These are phyloP conservation scores for Solanum aculeatissimum DNA, from an alignment of 305 asterid genomes.

Conservation along the genomic window DNA sequence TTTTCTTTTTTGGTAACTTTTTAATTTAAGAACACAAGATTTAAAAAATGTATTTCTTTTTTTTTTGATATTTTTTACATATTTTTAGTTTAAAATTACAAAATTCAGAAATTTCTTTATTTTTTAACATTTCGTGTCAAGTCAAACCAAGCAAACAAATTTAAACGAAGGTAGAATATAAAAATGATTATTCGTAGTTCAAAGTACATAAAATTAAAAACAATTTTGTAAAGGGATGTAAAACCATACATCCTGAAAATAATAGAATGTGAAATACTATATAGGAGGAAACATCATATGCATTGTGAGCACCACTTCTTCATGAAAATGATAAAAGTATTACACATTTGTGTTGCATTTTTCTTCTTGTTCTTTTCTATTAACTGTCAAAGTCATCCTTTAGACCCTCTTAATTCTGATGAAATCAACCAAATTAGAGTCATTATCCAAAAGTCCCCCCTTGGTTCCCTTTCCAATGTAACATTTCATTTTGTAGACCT, in stretches of 20 bases:
- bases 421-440: slow-evolving; percentile 30
- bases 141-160: neutral
- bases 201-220: no score
- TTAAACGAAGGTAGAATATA: no score
- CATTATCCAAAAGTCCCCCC: slow-evolving; percentile 24
- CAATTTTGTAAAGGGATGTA: no score
- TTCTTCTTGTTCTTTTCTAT: neutral
- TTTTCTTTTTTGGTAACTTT: no score
- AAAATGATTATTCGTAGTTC: no score
- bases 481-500: slow-evolving; percentile 56
- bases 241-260: no score
- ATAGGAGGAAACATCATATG: neutral
- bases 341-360: slow-evolving; percentile 5
- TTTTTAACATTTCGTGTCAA: neutral
- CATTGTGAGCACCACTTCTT: neutral
- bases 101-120: neutral
- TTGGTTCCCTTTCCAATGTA: slow-evolving; percentile 13
- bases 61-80: neutral
- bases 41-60: neutral
- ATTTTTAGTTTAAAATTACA: neutral
- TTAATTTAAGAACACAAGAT: neutral
- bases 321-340: neutral
- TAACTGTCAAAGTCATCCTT: slow-evolving; percentile 25
- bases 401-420: slow-evolving; percentile 49
- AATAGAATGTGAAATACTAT: neutral